These are phyloP conservation scores for Sugiyamaella castrensis DNA, from an alignment of 1,139 yeast species.

Conservation along the genomic window DNA sequence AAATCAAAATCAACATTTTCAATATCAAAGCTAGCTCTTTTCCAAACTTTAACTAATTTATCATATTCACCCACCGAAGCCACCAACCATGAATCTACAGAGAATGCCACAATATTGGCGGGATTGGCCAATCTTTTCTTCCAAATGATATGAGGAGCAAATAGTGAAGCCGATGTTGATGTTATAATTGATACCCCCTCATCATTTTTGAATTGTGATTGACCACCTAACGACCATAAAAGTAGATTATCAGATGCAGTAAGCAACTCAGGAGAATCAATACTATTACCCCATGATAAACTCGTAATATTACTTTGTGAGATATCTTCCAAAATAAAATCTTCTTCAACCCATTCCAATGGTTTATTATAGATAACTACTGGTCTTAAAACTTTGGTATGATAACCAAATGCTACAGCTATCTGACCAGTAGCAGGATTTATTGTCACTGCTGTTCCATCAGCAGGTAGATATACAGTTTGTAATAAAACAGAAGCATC, in stretches of 20 bases:
- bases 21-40: slow-evolving; percentile 65
- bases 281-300: slow-evolving; percentile 59
- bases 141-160: slow-evolving; percentile 17
- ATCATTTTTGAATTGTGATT: slow-evolving; percentile 9
- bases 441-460: slow-evolving; percentile 64
- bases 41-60: slow-evolving; percentile 72
- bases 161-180: too few species aligned
- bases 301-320: slow-evolving; percentile 44
- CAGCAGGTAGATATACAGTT: slow-evolving; percentile 67
- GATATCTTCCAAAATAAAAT: slow-evolving; percentile 36
- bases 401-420: slow-evolving; percentile 45
- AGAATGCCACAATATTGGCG: slow-evolving; percentile 51
- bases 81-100: slow-evolving; percentile 64
- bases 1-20: slow-evolving; percentile 69
- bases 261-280: slow-evolving; percentile 52
- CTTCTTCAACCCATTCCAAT: slow-evolving; percentile 47
- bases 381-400: slow-evolving; percentile 32
- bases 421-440: slow-evolving; percentile 49
- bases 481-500: slow-evolving; percentile 58
- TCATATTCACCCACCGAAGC: slow-evolving; percentile 60
- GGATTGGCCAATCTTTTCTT: slow-evolving; percentile 44
- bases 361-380: slow-evolving; percentile 29
- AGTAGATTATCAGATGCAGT: slow-evolving; percentile 57
- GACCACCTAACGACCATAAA: slow-evolving; percentile 45
- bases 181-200: not conserved